Base-by-base conservation (phyloP, 2,329 filamentous ascomycete species). In the Ophiocordyceps camponoti-floridani region DNA sequence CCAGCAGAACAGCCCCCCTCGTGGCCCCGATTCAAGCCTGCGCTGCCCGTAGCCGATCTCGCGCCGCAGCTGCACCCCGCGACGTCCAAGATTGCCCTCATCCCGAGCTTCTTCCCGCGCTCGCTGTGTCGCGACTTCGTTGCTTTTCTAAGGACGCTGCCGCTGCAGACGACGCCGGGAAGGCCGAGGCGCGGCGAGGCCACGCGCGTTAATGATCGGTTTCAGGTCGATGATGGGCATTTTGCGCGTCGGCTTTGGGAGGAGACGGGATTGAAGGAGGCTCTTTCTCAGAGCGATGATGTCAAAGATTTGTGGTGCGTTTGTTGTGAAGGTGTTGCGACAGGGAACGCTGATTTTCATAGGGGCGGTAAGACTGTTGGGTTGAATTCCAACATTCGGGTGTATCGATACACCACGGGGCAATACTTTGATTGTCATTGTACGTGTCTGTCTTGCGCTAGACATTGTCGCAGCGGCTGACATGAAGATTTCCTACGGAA, bases 371-470 rank as follows among this genome's bases (percentile, higher is more conserved):
- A 86, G 43, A 77, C 84, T 0, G 64, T 93, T n/a, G 87, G 87
- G 0, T 63, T 95, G 47, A 94, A 86, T 60, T 77, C 84, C 9
- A 93, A 93, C 51, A 93, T 95, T 45, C 73, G 89, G 31, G 76
- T 95, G 28, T 95, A 95, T 63, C 75, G 88, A 19, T 95, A 95
- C 61, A 75, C 72, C 1, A 75, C 81, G 51, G 85, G 84, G 0
- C 87, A 95, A 58, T 94, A 88, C 59, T 95, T 95, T 58, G 87
- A 87, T 56, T 81, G 84, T 54, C 89, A 95, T 59, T 95, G 85
- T 89, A 73, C 54, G 81, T 54, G 8, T 26, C 13, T 13, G 14
- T 23, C 13, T 7, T 27, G 18, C 19, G 19, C 19, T 19, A 6
- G n/a, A 14, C 14, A 3, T 19, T 27, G 4, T 19, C 27, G 19